These are phyloP conservation scores for Coemansia sp. DNA, from an alignment of 192 early-diverging fungal species.

Conservation along the genomic window DNA sequence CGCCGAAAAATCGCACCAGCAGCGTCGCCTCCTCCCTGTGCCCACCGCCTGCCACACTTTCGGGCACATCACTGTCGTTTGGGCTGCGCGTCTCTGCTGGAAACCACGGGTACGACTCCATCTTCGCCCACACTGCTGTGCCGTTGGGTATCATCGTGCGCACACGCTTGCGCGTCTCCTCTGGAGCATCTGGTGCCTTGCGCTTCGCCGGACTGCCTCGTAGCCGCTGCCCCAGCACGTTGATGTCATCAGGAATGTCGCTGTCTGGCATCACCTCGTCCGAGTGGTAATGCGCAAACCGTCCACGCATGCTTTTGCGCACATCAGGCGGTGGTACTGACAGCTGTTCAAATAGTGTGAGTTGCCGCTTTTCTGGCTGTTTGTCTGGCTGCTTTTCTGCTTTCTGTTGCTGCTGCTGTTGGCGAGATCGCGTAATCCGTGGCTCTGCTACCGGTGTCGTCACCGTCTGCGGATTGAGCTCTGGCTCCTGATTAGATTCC, in stretches of 20 bases:
- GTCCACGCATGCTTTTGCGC: constrained; percentile 9
- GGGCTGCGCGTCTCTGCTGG: constrained; percentile 37
- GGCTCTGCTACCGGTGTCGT: background rate
- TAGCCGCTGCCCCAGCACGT: constrained; percentile 24
- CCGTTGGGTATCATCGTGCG: constrained; percentile 13
- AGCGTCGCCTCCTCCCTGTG: background rate
- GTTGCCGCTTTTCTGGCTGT: constrained; percentile 10
- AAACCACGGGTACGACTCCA: constrained; percentile 47
- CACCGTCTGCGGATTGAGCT: background rate
- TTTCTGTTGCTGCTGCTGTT: background rate
- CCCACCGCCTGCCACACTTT: constrained; percentile 5
- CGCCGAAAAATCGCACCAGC: constrained; percentile 43
- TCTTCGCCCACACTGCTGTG: constrained; percentile 51
- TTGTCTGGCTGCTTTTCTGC: background rate
- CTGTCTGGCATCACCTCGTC: constrained; percentile 1
- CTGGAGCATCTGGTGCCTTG: background rate
- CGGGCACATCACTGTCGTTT: constrained; percentile 16
- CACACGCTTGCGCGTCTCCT: constrained; percentile 22
- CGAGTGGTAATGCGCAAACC: constrained; percentile 3
- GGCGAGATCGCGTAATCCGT: background rate
- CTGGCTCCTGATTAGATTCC: background rate
- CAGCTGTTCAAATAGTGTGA: constrained; percentile 45
- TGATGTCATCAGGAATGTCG: constrained; percentile 30
- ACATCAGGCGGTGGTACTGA: constrained; percentile 46
- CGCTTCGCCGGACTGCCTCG: constrained; percentile 4